Conservation (phyloP, 257 asterid species). For the Gentiana straminea region DNA sequence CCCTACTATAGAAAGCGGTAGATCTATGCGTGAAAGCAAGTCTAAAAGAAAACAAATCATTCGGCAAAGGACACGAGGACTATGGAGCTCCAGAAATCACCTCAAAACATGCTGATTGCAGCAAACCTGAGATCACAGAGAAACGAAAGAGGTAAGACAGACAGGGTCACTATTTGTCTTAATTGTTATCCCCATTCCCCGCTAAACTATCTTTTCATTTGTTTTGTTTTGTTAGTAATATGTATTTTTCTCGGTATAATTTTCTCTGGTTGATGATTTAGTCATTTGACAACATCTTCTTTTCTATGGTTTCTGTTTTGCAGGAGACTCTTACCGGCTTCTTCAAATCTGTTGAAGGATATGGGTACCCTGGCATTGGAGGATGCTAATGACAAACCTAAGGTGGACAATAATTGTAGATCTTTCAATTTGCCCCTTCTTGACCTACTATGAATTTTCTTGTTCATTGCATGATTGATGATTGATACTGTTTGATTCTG, state of each 20-base stretch:
- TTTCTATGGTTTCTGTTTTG: conserved; percentile 9
- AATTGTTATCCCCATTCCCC: neutral
- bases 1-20: conserved; percentile 22
- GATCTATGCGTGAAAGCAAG: conserved; percentile 19
- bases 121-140: neutral
- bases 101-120: conserved; percentile 16
- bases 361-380: conserved; percentile 40
- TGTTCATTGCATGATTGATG: neutral
- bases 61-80: conserved; percentile 10
- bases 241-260: too few relatives aligned
- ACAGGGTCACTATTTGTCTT: neutral
- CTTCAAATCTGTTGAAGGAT: conserved; percentile 59
- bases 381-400: conserved; percentile 56
- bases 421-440: neutral
- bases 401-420: conserved; percentile 31
- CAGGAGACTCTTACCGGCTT: conserved; percentile 81
- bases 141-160: conserved; percentile 61
- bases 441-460: neutral
- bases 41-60: conserved; percentile 19
- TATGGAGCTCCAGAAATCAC: conserved; percentile 13
- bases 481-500: neutral
- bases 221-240: conserved; percentile 1
- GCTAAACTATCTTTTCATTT: neutral
- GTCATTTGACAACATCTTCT: neutral
- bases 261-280: too few relatives aligned